These are phyloP conservation scores for Boletus coccyginus DNA, from an alignment of 768 basidiomycete genomes.

Conservation along the genomic window DNA sequence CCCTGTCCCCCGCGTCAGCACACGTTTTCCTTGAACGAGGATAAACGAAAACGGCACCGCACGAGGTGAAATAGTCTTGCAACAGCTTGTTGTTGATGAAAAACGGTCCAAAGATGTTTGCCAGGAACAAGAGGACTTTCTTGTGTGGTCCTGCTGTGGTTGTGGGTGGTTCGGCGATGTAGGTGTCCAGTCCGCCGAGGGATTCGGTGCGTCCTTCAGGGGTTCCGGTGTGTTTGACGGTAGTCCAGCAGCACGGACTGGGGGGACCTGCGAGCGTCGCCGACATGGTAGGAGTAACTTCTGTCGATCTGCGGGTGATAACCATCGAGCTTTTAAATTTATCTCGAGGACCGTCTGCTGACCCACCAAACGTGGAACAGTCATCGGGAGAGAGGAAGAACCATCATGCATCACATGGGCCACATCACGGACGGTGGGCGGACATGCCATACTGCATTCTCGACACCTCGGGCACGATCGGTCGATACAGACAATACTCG, in stretches of 20 bases:
- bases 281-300: constrained; percentile 13
- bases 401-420: too few species aligned
- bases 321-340: too few species aligned
- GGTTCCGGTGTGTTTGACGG: constrained; percentile 49
- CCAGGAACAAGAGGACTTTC: constrained; percentile 52
- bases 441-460: too few species aligned
- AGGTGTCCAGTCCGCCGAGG: constrained; percentile 51
- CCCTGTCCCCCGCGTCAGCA: constrained; percentile 37
- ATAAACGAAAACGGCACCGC: constrained; percentile 39
- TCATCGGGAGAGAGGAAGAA: too few species aligned
- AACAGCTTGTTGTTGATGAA: constrained; percentile 54
- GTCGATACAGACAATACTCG: too few species aligned
- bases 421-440: too few species aligned
- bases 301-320: too few species aligned
- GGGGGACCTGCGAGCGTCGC: constrained; percentile 40
- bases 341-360: too few species aligned
- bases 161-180: constrained; percentile 47
- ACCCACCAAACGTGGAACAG: too few species aligned
- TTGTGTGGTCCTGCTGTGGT: constrained; percentile 22
- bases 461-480: too few species aligned
- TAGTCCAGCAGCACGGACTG: constrained; percentile 47
- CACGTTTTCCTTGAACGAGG: neutral
- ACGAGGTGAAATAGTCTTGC: constrained; percentile 59
- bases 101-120: constrained; percentile 56
- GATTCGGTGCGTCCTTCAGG: constrained; percentile 41